Conservation (phyloP, 2,329 filamentous ascomycete species). For the Aspergillus carbonarius region DNA sequence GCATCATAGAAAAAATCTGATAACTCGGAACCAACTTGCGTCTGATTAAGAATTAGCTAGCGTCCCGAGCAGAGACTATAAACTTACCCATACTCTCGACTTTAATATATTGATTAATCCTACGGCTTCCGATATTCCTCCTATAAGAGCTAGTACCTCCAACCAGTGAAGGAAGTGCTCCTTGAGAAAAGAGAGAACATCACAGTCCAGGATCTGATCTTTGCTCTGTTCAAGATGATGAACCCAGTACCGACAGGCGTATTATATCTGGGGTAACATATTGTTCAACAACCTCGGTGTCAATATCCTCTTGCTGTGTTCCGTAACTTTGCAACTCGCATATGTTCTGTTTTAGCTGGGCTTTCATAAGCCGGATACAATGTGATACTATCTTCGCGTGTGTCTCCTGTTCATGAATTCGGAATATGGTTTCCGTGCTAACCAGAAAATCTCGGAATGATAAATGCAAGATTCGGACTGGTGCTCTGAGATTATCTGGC, state of each 20-base stretch:
- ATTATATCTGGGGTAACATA: constrained; percentile 22
- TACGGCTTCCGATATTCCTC: constrained; percentile 17
- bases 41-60: not conserved
- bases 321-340: constrained; percentile 15
- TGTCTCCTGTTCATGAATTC: constrained; percentile 11
- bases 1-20: constrained; percentile 2
- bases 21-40: not conserved
- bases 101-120: not conserved
- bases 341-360: constrained; percentile 14
- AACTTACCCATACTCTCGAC: not conserved
- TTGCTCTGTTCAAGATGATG: constrained; percentile 23
- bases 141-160: constrained; percentile 23
- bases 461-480: constrained; percentile 2
- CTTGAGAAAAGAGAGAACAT: constrained; percentile 17
- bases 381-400: constrained; percentile 26
- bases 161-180: constrained; percentile 27
- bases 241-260: constrained; percentile 31
- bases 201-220: not conserved
- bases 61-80: not conserved
- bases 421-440: too few species aligned
- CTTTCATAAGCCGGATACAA: constrained; percentile 23
- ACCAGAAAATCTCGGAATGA: constrained; percentile 11
- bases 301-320: constrained; percentile 7
- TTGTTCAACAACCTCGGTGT: not conserved
- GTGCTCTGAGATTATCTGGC: not conserved